Conservation (phyloP, 176 grass and related monocot species). For the Hyparrhenia diplandra region DNA sequence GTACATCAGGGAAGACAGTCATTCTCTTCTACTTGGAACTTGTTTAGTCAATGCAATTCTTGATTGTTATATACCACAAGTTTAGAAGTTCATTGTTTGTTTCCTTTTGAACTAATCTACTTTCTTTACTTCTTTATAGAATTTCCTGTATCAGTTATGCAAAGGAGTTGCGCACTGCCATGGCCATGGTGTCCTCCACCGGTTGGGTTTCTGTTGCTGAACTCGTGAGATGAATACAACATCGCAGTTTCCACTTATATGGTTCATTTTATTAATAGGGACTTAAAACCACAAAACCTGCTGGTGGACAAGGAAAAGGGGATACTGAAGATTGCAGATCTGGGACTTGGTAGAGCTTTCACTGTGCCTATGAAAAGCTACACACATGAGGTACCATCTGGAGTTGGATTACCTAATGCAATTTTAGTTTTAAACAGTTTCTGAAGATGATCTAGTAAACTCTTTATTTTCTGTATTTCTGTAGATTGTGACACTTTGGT, state of each 20-base stretch:
- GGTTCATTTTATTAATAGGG: too few relatives aligned
- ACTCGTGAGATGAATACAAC: background rate
- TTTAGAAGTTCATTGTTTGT: too few relatives aligned
- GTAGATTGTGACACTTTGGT: conserved; percentile 95
- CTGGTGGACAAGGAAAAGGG: conserved; percentile 78
- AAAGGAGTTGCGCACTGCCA: conserved; percentile 98
- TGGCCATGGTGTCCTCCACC: conserved; percentile 86
- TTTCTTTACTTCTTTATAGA: conserved; percentile 10
- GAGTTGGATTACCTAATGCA: too few relatives aligned
- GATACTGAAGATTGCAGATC: conserved; percentile 86
- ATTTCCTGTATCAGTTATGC: conserved; percentile 74
- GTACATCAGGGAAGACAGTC: background rate
- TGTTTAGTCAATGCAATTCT: too few relatives aligned
- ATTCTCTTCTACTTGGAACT: background rate
- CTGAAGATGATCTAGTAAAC: background rate
- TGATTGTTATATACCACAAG: too few relatives aligned
- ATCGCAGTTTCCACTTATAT: background rate
- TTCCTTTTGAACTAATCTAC: too few relatives aligned
- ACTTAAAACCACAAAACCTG: conserved; percentile 61
- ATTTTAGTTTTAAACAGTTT: background rate
- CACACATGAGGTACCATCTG: conserved; percentile 68
- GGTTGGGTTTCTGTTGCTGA: conserved; percentile 34
- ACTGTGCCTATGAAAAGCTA: conserved; percentile 83
- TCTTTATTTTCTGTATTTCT: background rate
- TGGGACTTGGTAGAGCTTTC: conserved; percentile 76